Evolutionary conservation across 345 rosid species (phyloP).

Genomic region (Eucalyptus fibrosa): DNA sequence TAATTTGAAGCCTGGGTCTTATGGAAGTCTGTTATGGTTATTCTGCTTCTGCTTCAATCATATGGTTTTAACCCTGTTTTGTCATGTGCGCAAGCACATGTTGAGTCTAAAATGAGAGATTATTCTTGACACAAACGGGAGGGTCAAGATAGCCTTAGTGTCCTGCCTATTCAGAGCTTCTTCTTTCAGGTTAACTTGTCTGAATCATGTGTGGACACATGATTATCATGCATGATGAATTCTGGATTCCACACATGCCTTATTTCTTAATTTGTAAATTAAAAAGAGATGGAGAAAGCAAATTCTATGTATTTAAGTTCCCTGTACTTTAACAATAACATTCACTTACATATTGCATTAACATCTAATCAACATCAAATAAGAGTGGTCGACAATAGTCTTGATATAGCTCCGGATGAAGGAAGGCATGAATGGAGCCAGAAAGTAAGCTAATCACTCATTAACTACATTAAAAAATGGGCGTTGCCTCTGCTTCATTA

Average conservation of each 20-base stretch:
- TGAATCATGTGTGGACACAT: background rate
- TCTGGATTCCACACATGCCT: background rate
- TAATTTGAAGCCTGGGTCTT: background rate
- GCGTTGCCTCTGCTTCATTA: background rate
- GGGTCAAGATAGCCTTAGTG: background rate
- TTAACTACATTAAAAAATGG: background rate
- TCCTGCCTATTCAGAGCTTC: background rate
- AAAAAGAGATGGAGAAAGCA: background rate
- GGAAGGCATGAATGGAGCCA: background rate
- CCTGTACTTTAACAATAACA: background rate
- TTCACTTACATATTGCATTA: background rate
- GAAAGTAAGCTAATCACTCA: background rate
- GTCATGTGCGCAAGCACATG: background rate
- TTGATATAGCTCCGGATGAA: background rate
- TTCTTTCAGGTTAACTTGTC: background rate
- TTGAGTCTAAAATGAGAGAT: background rate
- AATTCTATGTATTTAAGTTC: background rate
- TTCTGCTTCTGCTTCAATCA: background rate
- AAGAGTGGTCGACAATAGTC: background rate
- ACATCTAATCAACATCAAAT: background rate
- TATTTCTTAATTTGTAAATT: background rate
- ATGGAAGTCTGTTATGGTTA: background rate
- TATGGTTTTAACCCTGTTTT: background rate
- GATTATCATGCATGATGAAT: background rate
- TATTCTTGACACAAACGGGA: background rate